Conservation (phyloP, 495 filamentous ascomycete genomes). For the Penicillium alfredii region DNA sequence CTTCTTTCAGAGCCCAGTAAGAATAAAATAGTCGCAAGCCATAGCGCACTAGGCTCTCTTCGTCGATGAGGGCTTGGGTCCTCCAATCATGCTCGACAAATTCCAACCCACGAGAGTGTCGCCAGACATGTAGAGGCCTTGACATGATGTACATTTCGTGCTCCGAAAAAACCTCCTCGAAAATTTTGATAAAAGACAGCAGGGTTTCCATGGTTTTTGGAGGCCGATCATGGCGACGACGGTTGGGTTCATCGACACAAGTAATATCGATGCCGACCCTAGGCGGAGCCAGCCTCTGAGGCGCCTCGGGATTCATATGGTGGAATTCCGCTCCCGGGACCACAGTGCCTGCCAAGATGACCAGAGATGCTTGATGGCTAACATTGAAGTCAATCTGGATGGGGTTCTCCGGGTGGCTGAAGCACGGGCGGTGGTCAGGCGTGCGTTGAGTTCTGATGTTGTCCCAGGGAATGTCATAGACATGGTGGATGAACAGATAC, state of each 20-base stretch:
- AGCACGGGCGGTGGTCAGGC: slow-evolving; percentile 59
- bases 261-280: slow-evolving; percentile 66
- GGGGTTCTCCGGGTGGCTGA: too few species aligned
- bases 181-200: slow-evolving; percentile 65
- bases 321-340: too few species aligned
- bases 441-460: slow-evolving; percentile 55
- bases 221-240: slow-evolving; percentile 27
- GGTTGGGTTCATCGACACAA: slow-evolving; percentile 61
- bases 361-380: slow-evolving; percentile 77
- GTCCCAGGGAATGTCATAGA: slow-evolving; percentile 60
- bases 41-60: slow-evolving; percentile 42
- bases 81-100: slow-evolving; percentile 24
- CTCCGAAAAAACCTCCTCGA: slow-evolving; percentile 67
- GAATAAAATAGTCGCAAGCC: slow-evolving; percentile 77
- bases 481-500: slow-evolving; percentile 61
- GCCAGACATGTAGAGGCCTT: slow-evolving; percentile 32
- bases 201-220: slow-evolving; percentile 49
- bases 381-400: slow-evolving; percentile 72
- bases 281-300: slow-evolving; percentile 8
- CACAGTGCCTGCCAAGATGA: slow-evolving; percentile 51
- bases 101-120: slow-evolving; percentile 21
- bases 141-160: slow-evolving; percentile 55
- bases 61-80: slow-evolving; percentile 19
- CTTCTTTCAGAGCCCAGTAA: slow-evolving; percentile 84
- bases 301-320: too few species aligned